Evolutionary conservation across 345 rosid genomes (phyloP), one percentile per base, ranked within the genome.

Genomic region (Pelargonium nanum): DNA sequence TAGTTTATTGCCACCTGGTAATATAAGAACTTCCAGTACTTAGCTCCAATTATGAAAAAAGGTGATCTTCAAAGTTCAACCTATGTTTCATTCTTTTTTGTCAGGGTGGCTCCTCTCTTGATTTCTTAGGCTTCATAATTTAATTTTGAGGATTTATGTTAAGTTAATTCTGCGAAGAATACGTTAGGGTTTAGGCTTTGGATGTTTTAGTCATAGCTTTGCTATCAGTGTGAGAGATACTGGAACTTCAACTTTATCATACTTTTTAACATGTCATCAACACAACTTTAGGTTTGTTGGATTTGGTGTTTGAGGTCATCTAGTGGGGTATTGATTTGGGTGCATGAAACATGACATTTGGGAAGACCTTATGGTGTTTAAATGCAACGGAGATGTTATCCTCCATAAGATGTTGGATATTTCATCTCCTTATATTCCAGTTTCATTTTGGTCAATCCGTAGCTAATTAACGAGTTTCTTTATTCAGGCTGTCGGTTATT

Each of bases 401-500:
- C 10, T 1, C 10, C 9, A 59, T 9, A 58, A 28, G 10, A 24
- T 32, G 22, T 32, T 21, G 12, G 20, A 10, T 20, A 28, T 17
- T 40, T 12, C 15, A 40, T 40, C 15, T 40, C 9, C 15, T 32
- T 24, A 32, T 32, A 23, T 34, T 59, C 0, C 32, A 34, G 26
- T 24, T 59, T 32, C 52, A 24, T 59, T 19, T 12, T 22, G 10
- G 30, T 34, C 16, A 58, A 9, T 59, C 19, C 21, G 21, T 19
- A 6, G 19, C 40, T 22, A 59, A 28, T 58, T 28, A 20, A 58
- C 21, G 61, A 2, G 0, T 65, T 24, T 53, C 40, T 60, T n/a
- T 59, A 28, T 58, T 61, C 77, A 89, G 98, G 89, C 98, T 6
- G 82, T 89, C 72, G 75, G 73, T 65, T 75, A 61, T 72, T 92